Percentiles rank a stretch among this genome's conserved stretches.
Conservation (phyloP, 1,284 basidiomycete species). For the Microstroma glucosiphilum region DNA sequence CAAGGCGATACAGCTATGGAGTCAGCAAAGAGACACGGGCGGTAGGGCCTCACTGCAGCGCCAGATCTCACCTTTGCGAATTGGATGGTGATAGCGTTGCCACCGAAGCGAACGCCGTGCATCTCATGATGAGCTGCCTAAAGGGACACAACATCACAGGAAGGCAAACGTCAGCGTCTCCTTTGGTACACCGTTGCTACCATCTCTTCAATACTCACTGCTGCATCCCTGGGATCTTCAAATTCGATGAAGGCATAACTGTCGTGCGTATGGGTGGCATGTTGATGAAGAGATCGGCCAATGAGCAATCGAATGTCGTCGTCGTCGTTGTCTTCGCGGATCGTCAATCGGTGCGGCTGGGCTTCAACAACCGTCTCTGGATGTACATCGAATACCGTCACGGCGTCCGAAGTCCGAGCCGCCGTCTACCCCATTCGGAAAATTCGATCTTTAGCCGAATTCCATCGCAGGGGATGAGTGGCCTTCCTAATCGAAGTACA, state of each 20-base stretch:
- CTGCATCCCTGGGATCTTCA: conserved; percentile 39
- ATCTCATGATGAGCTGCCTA: conserved; percentile 37
- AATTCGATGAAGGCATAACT: conserved; percentile 43
- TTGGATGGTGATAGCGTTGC: conserved; percentile 34
- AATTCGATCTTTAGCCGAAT: too few relatives aligned
- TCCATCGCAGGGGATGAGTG: too few relatives aligned
- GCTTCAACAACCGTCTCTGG: too few relatives aligned
- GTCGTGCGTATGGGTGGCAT: background rate
- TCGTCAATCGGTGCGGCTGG: too few relatives aligned
- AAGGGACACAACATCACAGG: background rate
- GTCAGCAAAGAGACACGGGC: background rate
- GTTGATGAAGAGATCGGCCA: too few relatives aligned
- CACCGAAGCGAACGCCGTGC: conserved; percentile 40
- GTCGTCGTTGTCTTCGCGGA: too few relatives aligned
- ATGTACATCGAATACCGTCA: too few relatives aligned
- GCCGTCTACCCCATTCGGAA: too few relatives aligned
- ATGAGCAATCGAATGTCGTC: too few relatives aligned
- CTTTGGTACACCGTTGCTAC: background rate
- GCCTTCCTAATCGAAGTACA: too few relatives aligned
- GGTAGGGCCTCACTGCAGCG: background rate
- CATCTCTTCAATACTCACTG: conserved; percentile 14
- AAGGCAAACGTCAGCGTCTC: background rate
- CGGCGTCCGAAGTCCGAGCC: too few relatives aligned
- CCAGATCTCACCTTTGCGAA: conserved; percentile 29
- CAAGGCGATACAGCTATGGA: background rate